phyloP scores from a whole-genome alignment of 1,139 yeast genomes.

The Scheffersomyces illinoinensis region DNA sequence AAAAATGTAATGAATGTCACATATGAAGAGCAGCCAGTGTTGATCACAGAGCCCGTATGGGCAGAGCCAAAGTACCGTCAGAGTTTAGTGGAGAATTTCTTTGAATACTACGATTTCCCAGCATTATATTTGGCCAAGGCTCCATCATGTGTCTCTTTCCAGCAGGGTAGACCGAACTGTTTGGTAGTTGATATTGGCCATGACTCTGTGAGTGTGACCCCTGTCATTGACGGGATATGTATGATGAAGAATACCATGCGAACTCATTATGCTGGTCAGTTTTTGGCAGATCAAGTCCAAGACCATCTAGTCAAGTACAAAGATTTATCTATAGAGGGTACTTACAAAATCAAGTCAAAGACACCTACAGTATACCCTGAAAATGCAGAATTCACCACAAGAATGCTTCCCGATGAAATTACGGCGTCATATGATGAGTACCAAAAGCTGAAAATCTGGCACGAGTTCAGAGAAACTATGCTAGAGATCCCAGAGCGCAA shows the following conservation, averaged over 20 bases:
- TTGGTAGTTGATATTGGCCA: slow-evolving; percentile 93
- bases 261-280: slow-evolving; percentile 67
- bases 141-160: slow-evolving; percentile 90
- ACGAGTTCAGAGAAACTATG: slow-evolving; percentile 68
- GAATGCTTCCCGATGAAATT: slow-evolving; percentile 31
- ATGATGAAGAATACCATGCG: slow-evolving; percentile 69
- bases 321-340: slow-evolving; percentile 21
- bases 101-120: slow-evolving; percentile 75
- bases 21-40: slow-evolving; percentile 69
- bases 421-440: slow-evolving; percentile 41
- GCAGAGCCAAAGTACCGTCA: slow-evolving; percentile 67
- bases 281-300: slow-evolving; percentile 47
- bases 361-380: slow-evolving; percentile 34
- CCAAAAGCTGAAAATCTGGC: slow-evolving; percentile 37
- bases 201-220: slow-evolving; percentile 79
- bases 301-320: slow-evolving; percentile 27
- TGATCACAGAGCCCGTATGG: slow-evolving; percentile 88
- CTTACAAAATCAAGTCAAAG: slow-evolving; percentile 20
- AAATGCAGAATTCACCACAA: slow-evolving; percentile 29
- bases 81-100: slow-evolving; percentile 71
- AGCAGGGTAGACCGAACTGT: slow-evolving; percentile 92
- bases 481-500: slow-evolving; percentile 54
- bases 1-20: slow-evolving; percentile 49
- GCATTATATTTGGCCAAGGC: slow-evolving; percentile 84
- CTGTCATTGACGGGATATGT: slow-evolving; percentile 92